Evolutionary conservation across 1,284 basidiomycete species (phyloP).

Genomic region (Austroboletus rostrupii): DNA sequence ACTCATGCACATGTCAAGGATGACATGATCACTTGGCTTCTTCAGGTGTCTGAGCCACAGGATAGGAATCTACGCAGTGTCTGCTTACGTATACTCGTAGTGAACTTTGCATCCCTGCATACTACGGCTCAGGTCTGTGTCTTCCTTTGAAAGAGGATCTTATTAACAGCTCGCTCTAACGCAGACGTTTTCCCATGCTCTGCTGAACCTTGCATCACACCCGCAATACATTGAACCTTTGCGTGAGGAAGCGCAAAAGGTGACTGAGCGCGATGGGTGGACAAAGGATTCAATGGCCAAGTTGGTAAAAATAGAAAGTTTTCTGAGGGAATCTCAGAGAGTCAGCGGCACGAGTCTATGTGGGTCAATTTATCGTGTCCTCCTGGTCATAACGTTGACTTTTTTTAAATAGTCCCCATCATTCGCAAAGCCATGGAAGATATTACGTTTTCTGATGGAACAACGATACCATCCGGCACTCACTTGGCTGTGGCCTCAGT

Average conservation of each 20-base stretch:
- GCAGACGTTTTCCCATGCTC: slow-evolving; percentile 35
- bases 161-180: slow-evolving; percentile 3
- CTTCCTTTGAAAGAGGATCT: background rate
- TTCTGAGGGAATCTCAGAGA: slow-evolving; percentile 39
- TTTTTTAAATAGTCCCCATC: slow-evolving; percentile 28
- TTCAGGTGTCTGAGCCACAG: slow-evolving; percentile 34
- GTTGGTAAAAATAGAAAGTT: slow-evolving; percentile 39
- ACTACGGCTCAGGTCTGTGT: slow-evolving; percentile 37
- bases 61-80: slow-evolving; percentile 31
- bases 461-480: slow-evolving; percentile 37
- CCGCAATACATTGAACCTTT: slow-evolving; percentile 36
- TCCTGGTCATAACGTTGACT: slow-evolving; percentile 3
- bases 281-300: slow-evolving; percentile 33
- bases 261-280: slow-evolving; percentile 34
- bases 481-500: slow-evolving; percentile 31
- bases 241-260: slow-evolving; percentile 33
- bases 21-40: slow-evolving; percentile 45
- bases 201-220: slow-evolving; percentile 37
- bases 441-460: slow-evolving; percentile 41
- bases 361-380: slow-evolving; percentile 13
- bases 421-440: slow-evolving; percentile 35
- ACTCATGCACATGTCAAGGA: slow-evolving; percentile 28
- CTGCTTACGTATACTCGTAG: slow-evolving; percentile 37
- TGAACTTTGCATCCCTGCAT: slow-evolving; percentile 44
- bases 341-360: slow-evolving; percentile 31